Evolutionary conservation across 2,329 filamentous ascomycete genomes (phyloP).

Genomic region (Colletotrichum paranaense): DNA sequence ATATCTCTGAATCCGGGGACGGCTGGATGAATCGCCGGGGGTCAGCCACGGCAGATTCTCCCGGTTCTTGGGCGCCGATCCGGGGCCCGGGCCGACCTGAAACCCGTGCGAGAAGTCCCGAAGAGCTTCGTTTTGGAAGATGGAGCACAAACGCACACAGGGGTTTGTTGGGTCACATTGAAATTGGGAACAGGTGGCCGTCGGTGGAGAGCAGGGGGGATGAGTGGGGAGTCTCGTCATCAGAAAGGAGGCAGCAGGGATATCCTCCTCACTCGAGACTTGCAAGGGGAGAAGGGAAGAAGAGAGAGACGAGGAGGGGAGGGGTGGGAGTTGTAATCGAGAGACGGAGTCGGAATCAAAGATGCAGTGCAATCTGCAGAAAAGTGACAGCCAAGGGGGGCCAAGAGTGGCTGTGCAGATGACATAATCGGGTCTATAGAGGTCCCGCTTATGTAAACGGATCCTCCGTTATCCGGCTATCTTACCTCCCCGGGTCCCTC

Average conservation of each 20-base stretch:
- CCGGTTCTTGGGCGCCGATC: conserved; percentile 2
- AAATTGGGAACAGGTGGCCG: conserved; percentile 7
- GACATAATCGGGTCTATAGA: conserved; percentile 5
- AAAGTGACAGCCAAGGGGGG: not conserved
- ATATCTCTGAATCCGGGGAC: not conserved
- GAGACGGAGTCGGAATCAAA: not conserved
- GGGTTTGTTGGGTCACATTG: conserved; percentile 1
- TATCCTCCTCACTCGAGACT: not conserved
- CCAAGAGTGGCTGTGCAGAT: conserved; percentile 27
- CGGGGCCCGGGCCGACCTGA: conserved; percentile 17
- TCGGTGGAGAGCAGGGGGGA: conserved; percentile 1
- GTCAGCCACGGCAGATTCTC: not conserved
- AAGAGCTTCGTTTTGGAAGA: conserved; percentile 3
- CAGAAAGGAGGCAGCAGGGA: conserved; percentile 13
- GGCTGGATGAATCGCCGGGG: not conserved
- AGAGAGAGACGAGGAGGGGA: not conserved
- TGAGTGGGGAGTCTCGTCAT: not conserved
- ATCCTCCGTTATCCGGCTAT: not conserved
- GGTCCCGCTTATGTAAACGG: not conserved
- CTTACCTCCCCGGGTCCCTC: not conserved
- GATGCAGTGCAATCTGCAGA: not conserved
- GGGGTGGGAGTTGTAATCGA: not conserved
- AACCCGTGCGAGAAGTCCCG: conserved; percentile 13
- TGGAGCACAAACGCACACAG: not conserved
- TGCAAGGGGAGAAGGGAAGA: not conserved